Conservation (phyloP, 495 filamentous ascomycete genomes). For the Penicillium bovifimosum region DNA sequence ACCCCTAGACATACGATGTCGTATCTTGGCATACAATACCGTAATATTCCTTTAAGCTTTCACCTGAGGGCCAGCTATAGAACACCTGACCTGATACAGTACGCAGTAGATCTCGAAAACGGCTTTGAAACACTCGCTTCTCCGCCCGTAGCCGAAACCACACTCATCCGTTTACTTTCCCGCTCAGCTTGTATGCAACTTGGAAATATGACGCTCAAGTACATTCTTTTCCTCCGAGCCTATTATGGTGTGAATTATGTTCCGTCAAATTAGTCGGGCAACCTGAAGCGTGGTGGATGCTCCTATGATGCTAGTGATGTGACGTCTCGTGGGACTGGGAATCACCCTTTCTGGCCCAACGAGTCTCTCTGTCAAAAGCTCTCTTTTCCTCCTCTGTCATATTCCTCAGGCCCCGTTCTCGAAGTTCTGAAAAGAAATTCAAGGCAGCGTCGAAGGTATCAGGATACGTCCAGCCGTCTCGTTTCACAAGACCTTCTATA, state of each 20-base stretch:
- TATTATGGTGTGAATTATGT: background rate
- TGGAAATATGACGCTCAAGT: background rate
- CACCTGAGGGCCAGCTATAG: no score
- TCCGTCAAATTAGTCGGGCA: background rate
- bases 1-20: background rate
- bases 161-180: no score
- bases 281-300: background rate
- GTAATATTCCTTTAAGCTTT: no score
- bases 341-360: slow-evolving; percentile 12
- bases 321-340: background rate
- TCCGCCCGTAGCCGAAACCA: no score
- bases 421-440: slow-evolving; percentile 21
- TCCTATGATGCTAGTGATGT: background rate
- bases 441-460: slow-evolving; percentile 26
- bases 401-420: slow-evolving; percentile 12
- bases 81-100: no score
- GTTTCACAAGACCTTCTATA: slow-evolving; percentile 26
- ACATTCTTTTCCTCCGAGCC: background rate
- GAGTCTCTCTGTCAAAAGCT: slow-evolving; percentile 18
- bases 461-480: slow-evolving; percentile 34
- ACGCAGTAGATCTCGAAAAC: no score
- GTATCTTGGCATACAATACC: no score
- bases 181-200: background rate
- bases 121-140: no score
- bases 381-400: slow-evolving; percentile 18